Base-by-base conservation (phyloP, 2,329 filamentous ascomycete genomes). In the Fusarium temperatum region DNA sequence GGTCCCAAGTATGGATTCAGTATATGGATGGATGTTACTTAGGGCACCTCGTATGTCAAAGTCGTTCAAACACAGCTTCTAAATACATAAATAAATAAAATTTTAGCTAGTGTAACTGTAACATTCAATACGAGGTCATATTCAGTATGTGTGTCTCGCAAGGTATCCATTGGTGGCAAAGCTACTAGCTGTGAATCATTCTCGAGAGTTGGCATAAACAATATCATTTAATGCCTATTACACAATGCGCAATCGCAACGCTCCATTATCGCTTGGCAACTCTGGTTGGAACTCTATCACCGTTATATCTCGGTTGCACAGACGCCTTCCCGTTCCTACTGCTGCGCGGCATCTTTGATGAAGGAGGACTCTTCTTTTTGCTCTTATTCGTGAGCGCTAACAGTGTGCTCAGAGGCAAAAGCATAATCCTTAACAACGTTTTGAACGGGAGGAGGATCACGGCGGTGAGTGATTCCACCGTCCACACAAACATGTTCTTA, bases 381-480 rank as follows among this genome's bases (percentile, higher is more conserved):
- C 75, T 79, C 42, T 78, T 78, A 62, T 79, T 82, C 44, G 84
- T 75, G 32, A 84, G 62, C 7, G 80, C 76, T 32, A 83, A 79
- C 20, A 83, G 66, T 6, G 82, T 82, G 39, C 81, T 82, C 36
- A 87, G 80, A 2, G 87, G 87, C 54, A 87, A 80, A 14, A 84
- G 80, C 10, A 86, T 58, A 28, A 88, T 75, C 22, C 81, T 80
- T 15, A 85, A 51, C 6, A 82, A 63, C 1, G 83, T 79, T 26
- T 83, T 82, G 35, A 87, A 78, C 1, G 87, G 87, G n/a, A 87
- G 75, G 26, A 85, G 76, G 13, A 83, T 57, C 0, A 83, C 51
- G 15, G 79, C 77, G 17, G 82, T 75, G 22, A 81, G 67, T 50
- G 78, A 81, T 36, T 85, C 84, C 15, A 82, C 66, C n/a, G 82